Base-by-base conservation (phyloP, 306 rosid genomes). In the Pterocarpus macrocarpus region DNA sequence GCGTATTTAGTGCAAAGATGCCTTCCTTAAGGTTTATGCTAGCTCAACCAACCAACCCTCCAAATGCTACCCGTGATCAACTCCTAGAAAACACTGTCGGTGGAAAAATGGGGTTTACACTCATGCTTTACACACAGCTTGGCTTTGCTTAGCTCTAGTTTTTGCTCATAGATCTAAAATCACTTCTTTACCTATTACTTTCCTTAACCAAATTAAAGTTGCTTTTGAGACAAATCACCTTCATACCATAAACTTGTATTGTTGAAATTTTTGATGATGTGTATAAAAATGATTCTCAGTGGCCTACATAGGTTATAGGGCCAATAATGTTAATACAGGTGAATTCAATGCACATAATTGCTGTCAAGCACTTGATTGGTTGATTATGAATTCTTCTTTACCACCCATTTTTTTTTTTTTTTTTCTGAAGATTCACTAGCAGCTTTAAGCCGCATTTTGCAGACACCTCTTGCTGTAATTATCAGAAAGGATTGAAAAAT, bases 1-100 rank as follows among this genome's bases (percentile, higher is more conserved):
- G 56, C 65, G 8, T 71, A 55, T 81, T 69, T 64, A 80, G 53
- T 52, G 36, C 15, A 5, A 63, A 82, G 80, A 50, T 52, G 39
- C 88, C 22, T 80, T 74, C 50, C 76, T 69, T 80, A 71, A 71
- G 79, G 83, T 73, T 69, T 56, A 64, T 77, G 80, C 78, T 71
- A 81, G 10, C 84, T 67, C 73, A 72, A 36, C 30, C 81, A 62
- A 75, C 47, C 77, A 22, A 22, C 28, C 28, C 28, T 22, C 28
- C 28, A 22, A 22, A 22, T 22, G 28, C 28, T 22, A 22, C 28
- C 28, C 69, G 47, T 61, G 35, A 66, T 73, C 50, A 75, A 72
- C 34, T 80, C 74, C 82, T 12, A 22, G 0, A 22, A 22, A 22
- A 22, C 80, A 78, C n/a, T 73, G 39, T 83, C 82, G 77, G 79